Evolutionary conservation across 2,329 filamentous ascomycete genomes (phyloP).

Genomic region (Verticillium tricorpus): DNA sequence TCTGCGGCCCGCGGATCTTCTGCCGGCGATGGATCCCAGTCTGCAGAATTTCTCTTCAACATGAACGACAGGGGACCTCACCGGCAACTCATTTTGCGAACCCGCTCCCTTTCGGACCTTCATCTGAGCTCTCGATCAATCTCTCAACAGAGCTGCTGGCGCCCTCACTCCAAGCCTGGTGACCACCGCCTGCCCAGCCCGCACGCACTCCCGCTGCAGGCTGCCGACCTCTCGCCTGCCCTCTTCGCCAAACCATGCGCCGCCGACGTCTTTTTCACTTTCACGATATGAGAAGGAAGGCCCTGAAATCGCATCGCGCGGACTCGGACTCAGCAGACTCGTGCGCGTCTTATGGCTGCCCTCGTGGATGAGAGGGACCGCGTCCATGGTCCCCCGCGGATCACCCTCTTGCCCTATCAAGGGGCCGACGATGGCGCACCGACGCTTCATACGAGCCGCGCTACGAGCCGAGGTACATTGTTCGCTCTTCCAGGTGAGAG

Average conservation of each 20-base stretch:
- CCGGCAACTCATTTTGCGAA: background rate
- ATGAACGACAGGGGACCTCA: background rate
- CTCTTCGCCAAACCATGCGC: background rate
- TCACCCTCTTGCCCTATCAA: constrained; percentile 11
- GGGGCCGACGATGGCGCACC: constrained; percentile 10
- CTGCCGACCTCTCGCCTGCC: background rate
- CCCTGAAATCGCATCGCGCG: background rate
- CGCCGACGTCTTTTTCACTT: background rate
- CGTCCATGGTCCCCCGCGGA: constrained; percentile 12
- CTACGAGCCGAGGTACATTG: constrained; percentile 8
- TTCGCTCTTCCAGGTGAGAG: background rate
- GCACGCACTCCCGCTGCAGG: background rate
- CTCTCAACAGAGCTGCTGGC: background rate
- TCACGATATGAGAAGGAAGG: background rate
- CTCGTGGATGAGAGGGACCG: constrained; percentile 11
- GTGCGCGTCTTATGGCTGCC: constrained; percentile 10
- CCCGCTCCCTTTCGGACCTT: background rate
- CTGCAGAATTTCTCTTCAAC: background rate
- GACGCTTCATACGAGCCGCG: constrained; percentile 8
- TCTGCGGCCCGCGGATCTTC: background rate
- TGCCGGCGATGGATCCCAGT: background rate
- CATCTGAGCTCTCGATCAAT: background rate
- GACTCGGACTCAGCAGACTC: constrained; percentile 9
- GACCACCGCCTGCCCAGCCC: background rate
- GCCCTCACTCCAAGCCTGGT: background rate